Percentiles rank a stretch among this genome's conserved stretches.
Conservation (phyloP, 371 early-diverging fungal genomes). For the Mortierella sp. region DNA sequence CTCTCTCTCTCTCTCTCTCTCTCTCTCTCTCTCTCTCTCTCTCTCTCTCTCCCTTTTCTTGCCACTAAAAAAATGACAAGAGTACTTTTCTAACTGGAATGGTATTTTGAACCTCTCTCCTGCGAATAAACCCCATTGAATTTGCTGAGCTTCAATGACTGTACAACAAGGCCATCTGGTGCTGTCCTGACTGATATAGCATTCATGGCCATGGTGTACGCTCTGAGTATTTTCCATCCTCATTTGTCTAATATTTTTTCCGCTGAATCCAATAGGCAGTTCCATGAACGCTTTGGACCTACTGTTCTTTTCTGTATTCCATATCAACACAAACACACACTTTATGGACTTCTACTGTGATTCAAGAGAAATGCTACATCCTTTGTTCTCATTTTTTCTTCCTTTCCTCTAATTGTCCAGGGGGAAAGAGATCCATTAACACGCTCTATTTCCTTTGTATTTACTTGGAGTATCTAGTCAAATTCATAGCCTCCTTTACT, state of each 20-base stretch:
- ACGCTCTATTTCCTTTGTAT: too few species aligned
- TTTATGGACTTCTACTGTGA: conserved; percentile 85
- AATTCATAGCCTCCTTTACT: too few species aligned
- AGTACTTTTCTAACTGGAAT: too few species aligned
- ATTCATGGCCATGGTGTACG: conserved; percentile 78
- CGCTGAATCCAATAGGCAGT: conserved; percentile 3
- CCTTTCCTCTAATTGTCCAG: too few species aligned
- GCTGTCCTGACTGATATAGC: conserved; percentile 73
- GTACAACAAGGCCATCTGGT: conserved; percentile 60
- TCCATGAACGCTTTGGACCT: conserved; percentile 63
- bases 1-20: too few species aligned
- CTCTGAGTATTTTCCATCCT: conserved; percentile 89
- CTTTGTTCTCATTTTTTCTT: too few species aligned
- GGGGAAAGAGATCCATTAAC: too few species aligned
- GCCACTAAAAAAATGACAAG: too few species aligned
- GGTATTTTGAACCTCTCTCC: too few species aligned
- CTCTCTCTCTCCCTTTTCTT: too few species aligned
- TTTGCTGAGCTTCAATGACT: conserved; percentile 73
- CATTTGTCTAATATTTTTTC: conserved; percentile 50
- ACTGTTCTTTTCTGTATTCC: conserved; percentile 83
- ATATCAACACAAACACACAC: conserved; percentile 84
- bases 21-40: too few species aligned
- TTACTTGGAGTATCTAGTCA: too few species aligned
- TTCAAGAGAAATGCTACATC: conserved; percentile 53
- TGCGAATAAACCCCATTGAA: conserved; percentile 58